These are phyloP conservation scores for Aureobasidium sp. DNA, from an alignment of 2,329 filamentous ascomycete species.

Conservation along the genomic window DNA sequence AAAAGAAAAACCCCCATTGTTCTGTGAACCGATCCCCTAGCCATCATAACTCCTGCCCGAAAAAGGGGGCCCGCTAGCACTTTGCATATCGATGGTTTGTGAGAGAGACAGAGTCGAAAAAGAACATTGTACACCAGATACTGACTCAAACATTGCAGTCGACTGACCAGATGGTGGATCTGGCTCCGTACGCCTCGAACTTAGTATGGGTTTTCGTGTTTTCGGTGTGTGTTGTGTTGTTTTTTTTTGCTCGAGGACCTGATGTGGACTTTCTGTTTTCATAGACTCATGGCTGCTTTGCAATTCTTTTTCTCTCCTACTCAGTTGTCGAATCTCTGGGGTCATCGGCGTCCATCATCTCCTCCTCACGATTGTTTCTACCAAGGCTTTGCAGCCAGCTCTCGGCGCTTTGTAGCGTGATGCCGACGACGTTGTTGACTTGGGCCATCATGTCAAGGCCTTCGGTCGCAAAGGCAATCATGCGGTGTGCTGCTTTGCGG, in stretches of 20 bases:
- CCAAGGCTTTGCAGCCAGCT: slow-evolving; percentile 65
- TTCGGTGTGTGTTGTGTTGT: too few relatives aligned
- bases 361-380: slow-evolving; percentile 8
- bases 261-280: not conserved
- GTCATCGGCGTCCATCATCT: slow-evolving; percentile 14
- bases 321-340: not conserved
- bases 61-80: too few relatives aligned
- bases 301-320: not conserved
- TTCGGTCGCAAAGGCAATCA: slow-evolving; percentile 79
- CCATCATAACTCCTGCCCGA: too few relatives aligned
- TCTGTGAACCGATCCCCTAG: too few relatives aligned
- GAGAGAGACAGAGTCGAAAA: too few relatives aligned
- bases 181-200: too few relatives aligned
- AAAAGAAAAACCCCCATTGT: too few relatives aligned
- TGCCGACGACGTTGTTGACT: slow-evolving; percentile 77
- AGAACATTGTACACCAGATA: too few relatives aligned
- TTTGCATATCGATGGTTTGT: too few relatives aligned
- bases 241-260: not conserved
- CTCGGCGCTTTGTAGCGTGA: slow-evolving; percentile 83
- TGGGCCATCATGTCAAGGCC: slow-evolving; percentile 91
- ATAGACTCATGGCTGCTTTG: not conserved
- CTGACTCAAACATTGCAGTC: too few relatives aligned
- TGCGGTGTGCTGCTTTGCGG: slow-evolving; percentile 57
- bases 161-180: too few relatives aligned
- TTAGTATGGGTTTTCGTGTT: too few relatives aligned